These are phyloP conservation scores for Capsicum chinense DNA, from an alignment of 257 asterid species.

Conservation along the genomic window DNA sequence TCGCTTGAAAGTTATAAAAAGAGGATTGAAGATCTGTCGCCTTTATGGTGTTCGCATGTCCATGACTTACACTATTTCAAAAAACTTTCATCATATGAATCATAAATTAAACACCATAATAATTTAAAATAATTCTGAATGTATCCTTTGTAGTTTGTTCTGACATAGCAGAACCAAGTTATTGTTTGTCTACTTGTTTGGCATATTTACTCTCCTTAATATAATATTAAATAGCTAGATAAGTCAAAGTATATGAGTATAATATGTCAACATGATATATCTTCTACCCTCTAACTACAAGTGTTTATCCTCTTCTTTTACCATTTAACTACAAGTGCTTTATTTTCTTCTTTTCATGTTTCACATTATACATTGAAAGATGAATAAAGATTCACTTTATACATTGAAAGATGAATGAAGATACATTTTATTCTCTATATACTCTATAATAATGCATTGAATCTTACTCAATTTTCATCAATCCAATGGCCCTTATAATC, in stretches of 20 bases:
- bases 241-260: neutral
- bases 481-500: conserved; percentile 38
- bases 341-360: neutral
- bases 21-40: neutral
- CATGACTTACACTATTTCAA: neutral
- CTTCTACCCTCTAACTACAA: neutral
- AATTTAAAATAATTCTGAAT: neutral
- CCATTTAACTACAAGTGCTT: neutral
- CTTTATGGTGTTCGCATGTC: neutral
- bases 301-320: neutral
- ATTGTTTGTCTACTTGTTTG: neutral
- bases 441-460: conserved; percentile 28
- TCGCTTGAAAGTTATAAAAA: neutral
- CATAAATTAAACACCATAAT: neutral
- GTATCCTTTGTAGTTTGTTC: neutral
- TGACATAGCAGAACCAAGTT: neutral
- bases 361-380: neutral
- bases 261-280: neutral
- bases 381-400: neutral
- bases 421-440: conserved; percentile 12
- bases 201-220: neutral
- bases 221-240: conserved; percentile 2
- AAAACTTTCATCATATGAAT: neutral
- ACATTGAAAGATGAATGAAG: no score
- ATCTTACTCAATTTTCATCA: conserved; percentile 38